Evolutionary conservation across 805 yeast genomes (phyloP).

Genomic region (Kodamaea nitidulidarum): DNA sequence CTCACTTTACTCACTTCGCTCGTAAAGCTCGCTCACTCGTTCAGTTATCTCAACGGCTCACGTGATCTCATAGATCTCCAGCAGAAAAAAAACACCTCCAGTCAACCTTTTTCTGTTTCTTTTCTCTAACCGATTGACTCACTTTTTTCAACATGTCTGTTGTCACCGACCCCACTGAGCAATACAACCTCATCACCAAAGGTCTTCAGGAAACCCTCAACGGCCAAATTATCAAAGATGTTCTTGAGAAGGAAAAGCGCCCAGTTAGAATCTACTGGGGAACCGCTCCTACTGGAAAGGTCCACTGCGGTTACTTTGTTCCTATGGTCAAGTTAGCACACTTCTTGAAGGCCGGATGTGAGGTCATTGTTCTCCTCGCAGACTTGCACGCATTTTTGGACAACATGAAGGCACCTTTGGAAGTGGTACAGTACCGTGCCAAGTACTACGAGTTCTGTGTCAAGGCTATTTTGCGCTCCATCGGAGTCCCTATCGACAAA

Average conservation of each 20-base stretch:
- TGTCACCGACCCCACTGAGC: slow-evolving; percentile 52
- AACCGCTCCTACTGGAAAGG: slow-evolving; percentile 98
- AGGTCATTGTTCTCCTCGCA: slow-evolving; percentile 85
- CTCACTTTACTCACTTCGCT: too few species aligned
- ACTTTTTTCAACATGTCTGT: slow-evolving; percentile 16
- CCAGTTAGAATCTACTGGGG: slow-evolving; percentile 95
- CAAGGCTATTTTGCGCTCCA: slow-evolving; percentile 78
- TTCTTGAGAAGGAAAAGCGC: slow-evolving; percentile 75
- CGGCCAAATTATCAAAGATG: slow-evolving; percentile 79
- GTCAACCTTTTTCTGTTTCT: not conserved
- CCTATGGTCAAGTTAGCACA: slow-evolving; percentile 97
- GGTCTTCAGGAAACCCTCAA: slow-evolving; percentile 90
- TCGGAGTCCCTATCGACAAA: slow-evolving; percentile 89
- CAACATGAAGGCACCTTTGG: slow-evolving; percentile 97
- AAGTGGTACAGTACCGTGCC: slow-evolving; percentile 84
- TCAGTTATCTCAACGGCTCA: too few species aligned
- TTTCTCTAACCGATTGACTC: slow-evolving; percentile 1
- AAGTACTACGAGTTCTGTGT: slow-evolving; percentile 80
- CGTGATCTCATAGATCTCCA: too few species aligned
- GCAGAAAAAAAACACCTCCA: too few species aligned
- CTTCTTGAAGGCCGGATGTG: slow-evolving; percentile 93
- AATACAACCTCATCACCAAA: slow-evolving; percentile 72
- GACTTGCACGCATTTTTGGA: slow-evolving; percentile 96
- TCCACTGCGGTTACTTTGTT: slow-evolving; percentile 98
- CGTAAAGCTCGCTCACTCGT: too few species aligned